Evolutionary conservation across 176 grass and related monocot species (phyloP).

Genomic region (Melocanna baccifera): DNA sequence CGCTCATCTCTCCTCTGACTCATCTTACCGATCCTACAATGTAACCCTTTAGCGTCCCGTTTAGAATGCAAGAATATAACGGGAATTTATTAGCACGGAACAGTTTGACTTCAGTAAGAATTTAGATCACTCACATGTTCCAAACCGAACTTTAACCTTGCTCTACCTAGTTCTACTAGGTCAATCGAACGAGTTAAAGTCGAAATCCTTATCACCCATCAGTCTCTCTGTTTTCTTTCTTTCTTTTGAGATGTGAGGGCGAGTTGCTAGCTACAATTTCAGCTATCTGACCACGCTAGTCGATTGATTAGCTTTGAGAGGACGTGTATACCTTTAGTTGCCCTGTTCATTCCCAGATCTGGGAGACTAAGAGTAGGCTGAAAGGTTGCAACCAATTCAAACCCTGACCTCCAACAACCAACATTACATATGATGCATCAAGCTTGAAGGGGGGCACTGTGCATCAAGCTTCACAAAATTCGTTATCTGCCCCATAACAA

Average conservation of each 20-base stretch:
- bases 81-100: too few species aligned
- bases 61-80: too few species aligned
- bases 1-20: too few species aligned
- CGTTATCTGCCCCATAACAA: not conserved
- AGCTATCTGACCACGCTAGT: not conserved
- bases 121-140: not conserved
- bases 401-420: not conserved
- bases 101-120: too few species aligned
- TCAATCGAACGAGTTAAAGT: not conserved
- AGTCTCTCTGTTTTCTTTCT: not conserved
- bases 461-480: not conserved
- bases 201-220: not conserved
- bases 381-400: not conserved
- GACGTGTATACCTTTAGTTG: not conserved
- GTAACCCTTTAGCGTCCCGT: too few species aligned
- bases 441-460: not conserved
- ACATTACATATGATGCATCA: not conserved
- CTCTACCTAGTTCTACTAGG: not conserved
- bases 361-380: not conserved
- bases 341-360: not conserved
- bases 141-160: not conserved
- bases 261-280: not conserved
- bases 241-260: not conserved
- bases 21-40: too few species aligned
- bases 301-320: conserved; percentile 35